Conservation (phyloP, 352 stramenopile genomes). For the Globisporangium recalcitrans region DNA sequence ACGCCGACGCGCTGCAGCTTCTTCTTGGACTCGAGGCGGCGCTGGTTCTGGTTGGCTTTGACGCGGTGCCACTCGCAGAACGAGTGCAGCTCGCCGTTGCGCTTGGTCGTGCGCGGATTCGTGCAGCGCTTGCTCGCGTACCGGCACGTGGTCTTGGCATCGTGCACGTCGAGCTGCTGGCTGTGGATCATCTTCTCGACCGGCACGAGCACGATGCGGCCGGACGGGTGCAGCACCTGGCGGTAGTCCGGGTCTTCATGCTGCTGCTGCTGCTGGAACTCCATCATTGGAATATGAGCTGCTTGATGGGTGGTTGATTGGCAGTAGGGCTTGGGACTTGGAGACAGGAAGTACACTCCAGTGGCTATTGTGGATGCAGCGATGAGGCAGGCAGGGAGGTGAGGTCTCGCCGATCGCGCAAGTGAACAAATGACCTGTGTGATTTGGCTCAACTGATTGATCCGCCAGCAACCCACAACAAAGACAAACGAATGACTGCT, state of each 20-base stretch:
- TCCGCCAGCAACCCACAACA: no score
- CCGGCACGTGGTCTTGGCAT: constrained; percentile 15
- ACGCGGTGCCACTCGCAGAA: constrained; percentile 24
- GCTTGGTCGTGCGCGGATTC: constrained; percentile 22
- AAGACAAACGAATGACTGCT: no score
- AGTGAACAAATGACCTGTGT: neutral
- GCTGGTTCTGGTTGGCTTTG: constrained; percentile 28
- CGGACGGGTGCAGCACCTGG: constrained; percentile 9
- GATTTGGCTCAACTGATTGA: no score
- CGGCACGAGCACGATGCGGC: constrained; percentile 1
- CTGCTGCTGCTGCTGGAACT: neutral
- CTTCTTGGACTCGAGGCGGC: constrained; percentile 26
- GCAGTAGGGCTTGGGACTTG: neutral
- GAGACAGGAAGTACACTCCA: neutral
- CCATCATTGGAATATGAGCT: neutral
- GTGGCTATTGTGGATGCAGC: neutral
- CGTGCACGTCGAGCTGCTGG: constrained; percentile 1
- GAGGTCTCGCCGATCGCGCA: neutral
- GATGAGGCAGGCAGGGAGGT: neutral
- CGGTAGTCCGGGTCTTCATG: constrained; percentile 1
- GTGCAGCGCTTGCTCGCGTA: constrained; percentile 22
- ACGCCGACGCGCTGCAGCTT: constrained; percentile 1
- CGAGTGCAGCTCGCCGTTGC: constrained; percentile 24
- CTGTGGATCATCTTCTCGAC: constrained; percentile 3
- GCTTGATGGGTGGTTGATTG: neutral